Percentiles rank a stretch among this genome's conserved stretches.
These are phyloP conservation scores for Fremontodendron californicum DNA, from an alignment of 345 rosid genomes.

Conservation along the genomic window DNA sequence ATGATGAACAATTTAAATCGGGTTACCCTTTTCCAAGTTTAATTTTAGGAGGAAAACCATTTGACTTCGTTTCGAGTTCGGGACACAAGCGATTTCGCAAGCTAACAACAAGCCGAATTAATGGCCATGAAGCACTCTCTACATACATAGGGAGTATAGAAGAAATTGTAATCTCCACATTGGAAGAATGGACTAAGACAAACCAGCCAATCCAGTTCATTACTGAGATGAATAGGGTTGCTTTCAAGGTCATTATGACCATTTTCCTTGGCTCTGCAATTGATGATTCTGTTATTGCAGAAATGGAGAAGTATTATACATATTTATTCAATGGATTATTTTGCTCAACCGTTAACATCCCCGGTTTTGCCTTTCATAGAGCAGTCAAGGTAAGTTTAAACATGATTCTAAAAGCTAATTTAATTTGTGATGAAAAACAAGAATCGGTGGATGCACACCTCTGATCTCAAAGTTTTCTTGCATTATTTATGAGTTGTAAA, in stretches of 20 bases:
- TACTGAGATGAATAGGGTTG: background rate
- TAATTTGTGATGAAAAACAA: too few relatives aligned
- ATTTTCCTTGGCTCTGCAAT: background rate
- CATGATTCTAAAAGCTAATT: too few relatives aligned
- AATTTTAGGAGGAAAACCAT: background rate
- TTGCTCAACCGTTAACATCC: background rate
- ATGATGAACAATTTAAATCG: conserved; percentile 17
- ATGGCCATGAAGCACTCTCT: background rate
- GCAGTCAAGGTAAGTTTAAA: background rate
- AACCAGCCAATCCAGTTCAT: background rate
- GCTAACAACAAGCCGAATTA: background rate
- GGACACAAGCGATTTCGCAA: background rate
- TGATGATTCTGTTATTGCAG: background rate
- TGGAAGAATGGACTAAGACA: background rate
- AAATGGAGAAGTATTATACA: background rate
- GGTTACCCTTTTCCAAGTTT: conserved; percentile 5
- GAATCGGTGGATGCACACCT: too few relatives aligned
- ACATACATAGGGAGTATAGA: background rate
- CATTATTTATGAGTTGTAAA: too few relatives aligned
- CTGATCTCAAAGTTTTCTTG: too few relatives aligned
- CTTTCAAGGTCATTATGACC: background rate
- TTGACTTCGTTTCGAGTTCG: background rate
- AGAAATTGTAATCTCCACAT: background rate
- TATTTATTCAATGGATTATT: background rate
- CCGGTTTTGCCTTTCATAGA: background rate